Base-by-base conservation (phyloP, 139 green algal species). In the Chlorella sorokiniana region DNA sequence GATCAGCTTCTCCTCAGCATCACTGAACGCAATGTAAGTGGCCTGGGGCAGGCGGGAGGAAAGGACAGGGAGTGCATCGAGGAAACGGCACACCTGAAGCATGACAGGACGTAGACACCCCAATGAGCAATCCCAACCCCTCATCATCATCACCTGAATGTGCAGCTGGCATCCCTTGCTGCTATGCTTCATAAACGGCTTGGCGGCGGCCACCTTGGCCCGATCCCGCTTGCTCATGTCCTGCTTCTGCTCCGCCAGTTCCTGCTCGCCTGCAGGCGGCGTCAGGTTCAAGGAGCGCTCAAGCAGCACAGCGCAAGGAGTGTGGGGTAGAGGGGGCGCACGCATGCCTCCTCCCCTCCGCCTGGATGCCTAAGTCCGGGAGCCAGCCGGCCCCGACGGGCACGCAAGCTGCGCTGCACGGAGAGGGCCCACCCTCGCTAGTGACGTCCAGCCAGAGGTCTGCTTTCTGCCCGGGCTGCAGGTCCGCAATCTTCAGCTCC, bases 401-500 rank as follows among this genome's bases (percentile, higher is more conserved):
- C 23, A 65, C 56, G n/a, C 56, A 65, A 65, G n/a, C n/a, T n/a
- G n/a, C 48, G 48, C 16, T 56, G 48, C 48, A 11, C 48, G 14
- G 11, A 56, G n/a, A 56, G 11, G 18, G n/a, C 56, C 23, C 23
- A 77, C 75, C 25, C 75, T 81, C 40, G 29, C 40, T 62, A 11
- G 18, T 20, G 40, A 83, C 65, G 27, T 83, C 78, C 65, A 83
- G 37, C 78, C 78, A 83, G 11, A 83, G 45, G 51, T 83, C 78
- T 6, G 4, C 22, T 25, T 23, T 45, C 37, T 83, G 65, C 10
- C 65, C 78, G 10, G 65, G 78, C 14, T 27, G 48, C 67, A 83
- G 67, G 29, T 83, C 65, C 5, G 45, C 18, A 1, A 83, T 8
- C 10, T 22, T 54, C 37, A 83, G 6, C 11, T n/a, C 11, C 20